Evolutionary conservation across 768 basidiomycete species (phyloP).

Genomic region (Mycena rebaudengoi): DNA sequence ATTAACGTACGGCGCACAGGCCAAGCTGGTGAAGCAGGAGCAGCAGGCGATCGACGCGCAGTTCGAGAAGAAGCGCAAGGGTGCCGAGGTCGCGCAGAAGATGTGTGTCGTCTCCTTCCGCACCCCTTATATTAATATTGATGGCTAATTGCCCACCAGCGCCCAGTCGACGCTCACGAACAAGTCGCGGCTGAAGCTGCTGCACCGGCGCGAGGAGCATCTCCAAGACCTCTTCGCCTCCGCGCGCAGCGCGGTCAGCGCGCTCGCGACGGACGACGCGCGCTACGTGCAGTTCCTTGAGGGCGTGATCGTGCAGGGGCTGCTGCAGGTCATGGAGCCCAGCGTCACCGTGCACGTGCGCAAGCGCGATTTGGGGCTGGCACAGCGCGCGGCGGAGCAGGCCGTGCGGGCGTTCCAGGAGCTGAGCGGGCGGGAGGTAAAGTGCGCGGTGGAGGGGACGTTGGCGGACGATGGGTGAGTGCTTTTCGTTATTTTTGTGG

Average conservation of each 20-base stretch:
- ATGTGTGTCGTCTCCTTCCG: constrained; percentile 66
- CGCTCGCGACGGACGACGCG: constrained; percentile 68
- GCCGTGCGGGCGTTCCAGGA: constrained; percentile 78
- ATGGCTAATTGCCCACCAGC: constrained; percentile 51
- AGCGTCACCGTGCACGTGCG: constrained; percentile 72
- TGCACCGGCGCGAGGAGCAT: constrained; percentile 92
- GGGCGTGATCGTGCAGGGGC: constrained; percentile 85
- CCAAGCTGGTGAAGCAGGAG: constrained; percentile 97
- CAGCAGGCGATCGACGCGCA: constrained; percentile 93
- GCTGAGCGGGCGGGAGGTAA: constrained; percentile 75
- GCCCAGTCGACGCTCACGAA: constrained; percentile 96
- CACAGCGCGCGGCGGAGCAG: constrained; percentile 66
- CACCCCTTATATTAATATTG: neutral
- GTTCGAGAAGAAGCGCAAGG: constrained; percentile 96
- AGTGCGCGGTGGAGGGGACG: constrained; percentile 65
- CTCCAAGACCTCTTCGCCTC: constrained; percentile 87
- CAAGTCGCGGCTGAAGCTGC: constrained; percentile 89
- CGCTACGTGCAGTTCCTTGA: constrained; percentile 87
- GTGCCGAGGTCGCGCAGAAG: constrained; percentile 93
- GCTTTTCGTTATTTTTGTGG: constrained; percentile 16
- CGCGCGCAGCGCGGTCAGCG: constrained; percentile 69
- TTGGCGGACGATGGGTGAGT: constrained; percentile 76
- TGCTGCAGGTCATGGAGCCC: constrained; percentile 83
- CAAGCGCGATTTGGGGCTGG: constrained; percentile 68
- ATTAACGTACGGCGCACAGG: constrained; percentile 62